These are phyloP conservation scores for Delitschia confertaspora DNA, from an alignment of 495 filamentous ascomycete genomes.

Conservation along the genomic window DNA sequence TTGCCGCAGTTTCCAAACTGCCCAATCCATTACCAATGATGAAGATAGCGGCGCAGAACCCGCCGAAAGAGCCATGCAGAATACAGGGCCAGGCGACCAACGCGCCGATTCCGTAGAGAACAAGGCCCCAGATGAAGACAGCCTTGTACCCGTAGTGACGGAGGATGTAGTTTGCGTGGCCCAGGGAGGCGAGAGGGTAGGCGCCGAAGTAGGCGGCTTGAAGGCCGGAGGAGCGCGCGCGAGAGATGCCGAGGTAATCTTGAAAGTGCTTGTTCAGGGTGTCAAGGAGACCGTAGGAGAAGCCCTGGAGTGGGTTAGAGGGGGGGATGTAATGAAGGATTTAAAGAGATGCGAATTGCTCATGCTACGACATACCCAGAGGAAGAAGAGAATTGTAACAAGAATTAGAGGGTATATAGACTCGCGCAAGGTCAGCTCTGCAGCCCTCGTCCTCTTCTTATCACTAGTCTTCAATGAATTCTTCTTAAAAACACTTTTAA, in stretches of 20 bases:
- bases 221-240: conserved; percentile 44
- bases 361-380: conserved; percentile 62
- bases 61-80: conserved; percentile 47
- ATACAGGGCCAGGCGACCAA: conserved; percentile 49
- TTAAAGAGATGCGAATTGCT: not conserved
- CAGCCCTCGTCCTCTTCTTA: conserved; percentile 22
- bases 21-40: conserved; percentile 50
- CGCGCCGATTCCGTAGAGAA: conserved; percentile 37
- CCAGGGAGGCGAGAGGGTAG: conserved; percentile 52
- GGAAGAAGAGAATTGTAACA: conserved; percentile 70
- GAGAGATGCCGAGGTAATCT: conserved; percentile 44
- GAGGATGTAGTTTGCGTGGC: conserved; percentile 46
- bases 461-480: conserved; percentile 18
- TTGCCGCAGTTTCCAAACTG: conserved; percentile 48
- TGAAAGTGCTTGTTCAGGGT: conserved; percentile 62
- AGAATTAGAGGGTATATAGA: conserved; percentile 50
- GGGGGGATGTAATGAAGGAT: not conserved
- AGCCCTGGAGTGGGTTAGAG: conserved; percentile 35
- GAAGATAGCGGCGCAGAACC: conserved; percentile 52
- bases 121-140: conserved; percentile 33
- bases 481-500: conserved; percentile 18
- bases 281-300: conserved; percentile 74
- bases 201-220: conserved; percentile 51
- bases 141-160: conserved; percentile 34
- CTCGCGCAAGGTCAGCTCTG: conserved; percentile 44